Percentiles rank a stretch among this genome's conserved stretches.
Evolutionary conservation across 176 grass and related monocot species (phyloP).

Genomic region (Musa beccarii): DNA sequence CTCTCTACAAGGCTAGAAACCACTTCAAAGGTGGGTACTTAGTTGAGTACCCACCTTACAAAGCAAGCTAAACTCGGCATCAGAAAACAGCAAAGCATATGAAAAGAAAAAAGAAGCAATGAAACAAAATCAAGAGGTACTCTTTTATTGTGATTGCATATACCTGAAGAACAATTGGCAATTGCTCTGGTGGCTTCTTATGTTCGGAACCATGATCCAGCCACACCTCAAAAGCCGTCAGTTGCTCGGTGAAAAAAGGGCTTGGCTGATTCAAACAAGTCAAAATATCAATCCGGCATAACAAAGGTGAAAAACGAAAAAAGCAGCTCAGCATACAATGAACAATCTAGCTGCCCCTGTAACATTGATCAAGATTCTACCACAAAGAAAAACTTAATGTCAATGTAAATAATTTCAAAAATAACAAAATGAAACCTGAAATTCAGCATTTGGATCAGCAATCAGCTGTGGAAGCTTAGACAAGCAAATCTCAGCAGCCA

Average conservation of each 20-base stretch:
- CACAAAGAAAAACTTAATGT: conserved; percentile 6
- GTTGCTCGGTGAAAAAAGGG: conserved; percentile 89
- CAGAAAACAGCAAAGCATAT: background rate
- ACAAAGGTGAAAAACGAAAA: background rate
- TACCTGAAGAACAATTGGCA: conserved; percentile 99
- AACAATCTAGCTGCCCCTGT: conserved; percentile 6
- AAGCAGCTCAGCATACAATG: background rate
- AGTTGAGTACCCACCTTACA: no score
- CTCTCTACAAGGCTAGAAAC: no score
- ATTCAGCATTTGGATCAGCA: conserved; percentile 64
- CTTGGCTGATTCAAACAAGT: conserved; percentile 58
- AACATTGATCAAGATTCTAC: conserved; percentile 6
- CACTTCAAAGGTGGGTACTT: no score
- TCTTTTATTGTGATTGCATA: background rate
- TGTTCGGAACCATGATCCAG: conserved; percentile 89
- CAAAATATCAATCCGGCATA: conserved; percentile 18
- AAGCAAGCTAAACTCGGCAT: background rate
- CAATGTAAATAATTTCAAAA: conserved; percentile 2
- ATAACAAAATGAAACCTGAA: conserved; percentile 53
- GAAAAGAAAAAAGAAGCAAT: background rate
- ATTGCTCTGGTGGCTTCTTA: conserved; percentile 94
- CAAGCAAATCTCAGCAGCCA: conserved; percentile 98
- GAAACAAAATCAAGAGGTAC: no score
- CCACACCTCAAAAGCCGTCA: conserved; percentile 97
- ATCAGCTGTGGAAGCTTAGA: conserved; percentile 83